These are phyloP conservation scores for Trametopsis cervina DNA, from an alignment of 768 basidiomycete species.

Conservation along the genomic window DNA sequence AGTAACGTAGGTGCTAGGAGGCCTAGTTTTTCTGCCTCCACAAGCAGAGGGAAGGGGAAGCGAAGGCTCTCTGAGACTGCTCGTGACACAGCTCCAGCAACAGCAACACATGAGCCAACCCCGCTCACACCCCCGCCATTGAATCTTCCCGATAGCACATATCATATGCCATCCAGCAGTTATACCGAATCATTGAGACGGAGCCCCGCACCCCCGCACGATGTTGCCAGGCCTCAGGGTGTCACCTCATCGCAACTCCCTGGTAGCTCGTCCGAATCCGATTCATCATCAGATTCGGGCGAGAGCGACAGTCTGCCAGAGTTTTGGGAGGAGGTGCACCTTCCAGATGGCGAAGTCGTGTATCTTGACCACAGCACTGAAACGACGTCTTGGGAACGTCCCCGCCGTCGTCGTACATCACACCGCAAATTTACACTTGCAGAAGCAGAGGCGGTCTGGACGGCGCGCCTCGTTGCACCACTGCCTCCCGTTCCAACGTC, in stretches of 20 bases:
- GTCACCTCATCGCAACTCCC: no score
- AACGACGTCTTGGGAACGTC: conserved; percentile 99
- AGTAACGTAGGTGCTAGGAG: no score
- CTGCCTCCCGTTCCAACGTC: background rate
- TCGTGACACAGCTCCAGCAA: background rate
- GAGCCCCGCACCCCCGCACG: no score
- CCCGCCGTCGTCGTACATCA: conserved; percentile 38
- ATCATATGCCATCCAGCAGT: no score
- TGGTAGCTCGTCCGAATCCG: background rate
- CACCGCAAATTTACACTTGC: background rate
- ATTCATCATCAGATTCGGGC: background rate
- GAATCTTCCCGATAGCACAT: no score
- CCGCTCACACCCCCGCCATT: no score
- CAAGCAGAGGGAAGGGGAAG: background rate
- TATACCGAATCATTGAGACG: no score
- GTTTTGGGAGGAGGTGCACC: conserved; percentile 9
- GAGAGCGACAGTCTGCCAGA: conserved; percentile 3
- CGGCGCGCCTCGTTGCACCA: conserved; percentile 3
- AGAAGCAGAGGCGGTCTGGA: conserved; percentile 1
- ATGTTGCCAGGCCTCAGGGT: no score
- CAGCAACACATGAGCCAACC: background rate
- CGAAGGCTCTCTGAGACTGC: background rate
- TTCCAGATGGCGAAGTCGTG: conserved; percentile 50
- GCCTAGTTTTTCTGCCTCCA: no score
- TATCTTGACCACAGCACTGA: conserved; percentile 99